Percentiles rank a stretch among this genome's conserved stretches.
These are phyloP conservation scores for Helicocarpus griseus DNA, from an alignment of 2,329 filamentous ascomycete species.

Conservation along the genomic window DNA sequence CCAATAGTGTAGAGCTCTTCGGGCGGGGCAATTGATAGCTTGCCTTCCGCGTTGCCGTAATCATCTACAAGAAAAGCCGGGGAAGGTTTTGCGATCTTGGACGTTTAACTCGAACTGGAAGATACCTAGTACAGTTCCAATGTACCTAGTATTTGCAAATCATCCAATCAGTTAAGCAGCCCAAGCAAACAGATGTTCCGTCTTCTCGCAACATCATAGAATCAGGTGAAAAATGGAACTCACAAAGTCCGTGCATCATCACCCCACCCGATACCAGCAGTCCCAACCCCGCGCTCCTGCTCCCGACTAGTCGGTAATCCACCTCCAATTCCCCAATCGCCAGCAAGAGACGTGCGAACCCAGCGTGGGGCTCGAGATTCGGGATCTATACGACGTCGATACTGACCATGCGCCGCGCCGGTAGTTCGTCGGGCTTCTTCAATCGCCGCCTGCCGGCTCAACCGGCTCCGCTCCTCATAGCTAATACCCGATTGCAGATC, in stretches of 20 bases:
- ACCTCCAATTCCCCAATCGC: slow-evolving; percentile 24
- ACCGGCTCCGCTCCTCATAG: slow-evolving; percentile 30
- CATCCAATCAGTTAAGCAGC: no score
- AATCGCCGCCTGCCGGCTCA: slow-evolving; percentile 27
- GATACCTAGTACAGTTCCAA: slow-evolving; percentile 40
- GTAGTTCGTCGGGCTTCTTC: slow-evolving; percentile 24
- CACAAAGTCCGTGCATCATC: slow-evolving; percentile 38
- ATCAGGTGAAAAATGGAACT: slow-evolving; percentile 23
- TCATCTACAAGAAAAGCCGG: slow-evolving; percentile 34
- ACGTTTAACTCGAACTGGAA: slow-evolving; percentile 39
- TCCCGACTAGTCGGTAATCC: slow-evolving; percentile 24
- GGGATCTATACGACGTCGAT: slow-evolving; percentile 25
- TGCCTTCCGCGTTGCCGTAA: background rate
- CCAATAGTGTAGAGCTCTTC: no score
- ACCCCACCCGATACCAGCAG: slow-evolving; percentile 40
- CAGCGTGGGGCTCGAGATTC: slow-evolving; percentile 28
- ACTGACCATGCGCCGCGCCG: slow-evolving; percentile 23
- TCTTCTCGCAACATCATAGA: no score
- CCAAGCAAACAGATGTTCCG: no score
- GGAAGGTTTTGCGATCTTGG: slow-evolving; percentile 39
- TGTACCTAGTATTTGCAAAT: slow-evolving; percentile 27
- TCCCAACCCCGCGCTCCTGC: slow-evolving; percentile 30
- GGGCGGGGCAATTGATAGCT: no score
- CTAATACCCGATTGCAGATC: slow-evolving; percentile 28
- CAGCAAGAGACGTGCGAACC: slow-evolving; percentile 28